phyloP scores from a whole-genome alignment of 176 grass and related monocot species.

The Aegilops umbellulata region DNA sequence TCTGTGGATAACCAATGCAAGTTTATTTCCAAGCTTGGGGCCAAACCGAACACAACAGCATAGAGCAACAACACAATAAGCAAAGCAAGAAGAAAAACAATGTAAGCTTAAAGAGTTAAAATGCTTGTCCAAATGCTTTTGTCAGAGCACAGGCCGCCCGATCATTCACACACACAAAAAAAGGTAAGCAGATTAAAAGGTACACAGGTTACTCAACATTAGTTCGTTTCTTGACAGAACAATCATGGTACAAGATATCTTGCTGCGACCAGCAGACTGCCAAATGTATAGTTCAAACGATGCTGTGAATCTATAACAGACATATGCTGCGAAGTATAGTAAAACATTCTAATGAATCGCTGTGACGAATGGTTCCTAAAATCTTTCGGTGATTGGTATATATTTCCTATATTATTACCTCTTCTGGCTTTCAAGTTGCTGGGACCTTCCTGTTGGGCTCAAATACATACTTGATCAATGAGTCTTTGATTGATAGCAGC shows the following conservation, averaged over 20 bases:
- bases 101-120: neutral
- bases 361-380: slow-evolving; percentile 27
- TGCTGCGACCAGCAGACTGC: neutral
- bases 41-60: neutral
- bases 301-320: slow-evolving; percentile 27
- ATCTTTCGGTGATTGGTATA: slow-evolving; percentile 3
- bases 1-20: too few relatives aligned
- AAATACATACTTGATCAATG: slow-evolving; percentile 74
- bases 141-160: neutral
- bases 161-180: neutral
- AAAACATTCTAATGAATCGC: slow-evolving; percentile 14
- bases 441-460: slow-evolving; percentile 77
- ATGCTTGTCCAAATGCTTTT: neutral
- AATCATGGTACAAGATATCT: slow-evolving; percentile 25
- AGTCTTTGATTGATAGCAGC: slow-evolving; percentile 73
- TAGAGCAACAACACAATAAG: neutral
- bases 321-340: neutral
- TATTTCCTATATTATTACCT: slow-evolving; percentile 3
- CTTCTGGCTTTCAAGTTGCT: slow-evolving; percentile 14
- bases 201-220: neutral
- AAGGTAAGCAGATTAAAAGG: neutral
- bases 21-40: neutral
- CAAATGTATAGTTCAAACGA: slow-evolving; percentile 13
- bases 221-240: slow-evolving; percentile 21
- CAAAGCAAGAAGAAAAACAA: neutral